Evolutionary conservation across 768 basidiomycete species (phyloP).

Genomic region (Podaxis sp.): DNA sequence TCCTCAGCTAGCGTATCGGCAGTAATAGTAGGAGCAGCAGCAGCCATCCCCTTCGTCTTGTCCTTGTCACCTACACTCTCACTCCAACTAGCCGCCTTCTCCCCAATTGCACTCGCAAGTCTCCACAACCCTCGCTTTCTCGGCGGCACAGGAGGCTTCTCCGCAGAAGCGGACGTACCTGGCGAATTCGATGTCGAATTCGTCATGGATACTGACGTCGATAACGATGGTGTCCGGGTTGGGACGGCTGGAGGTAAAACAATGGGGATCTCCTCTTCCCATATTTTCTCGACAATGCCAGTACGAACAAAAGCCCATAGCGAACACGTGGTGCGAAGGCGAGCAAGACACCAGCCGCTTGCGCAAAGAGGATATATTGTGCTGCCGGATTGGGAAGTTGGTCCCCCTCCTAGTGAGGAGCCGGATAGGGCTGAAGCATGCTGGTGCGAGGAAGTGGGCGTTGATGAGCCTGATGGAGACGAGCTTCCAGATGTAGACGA

Average conservation of each 20-base stretch:
- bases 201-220: neutral
- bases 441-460: constrained; percentile 12
- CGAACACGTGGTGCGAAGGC: constrained; percentile 83
- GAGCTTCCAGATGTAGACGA: constrained; percentile 20
- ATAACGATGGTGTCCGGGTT: constrained; percentile 10
- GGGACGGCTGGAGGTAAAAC: constrained; percentile 28
- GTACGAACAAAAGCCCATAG: constrained; percentile 87
- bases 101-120: constrained; percentile 58
- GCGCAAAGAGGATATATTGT: constrained; percentile 78
- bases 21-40: neutral
- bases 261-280: constrained; percentile 74
- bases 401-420: neutral
- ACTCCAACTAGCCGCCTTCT: constrained; percentile 56
- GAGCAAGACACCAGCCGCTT: constrained; percentile 80
- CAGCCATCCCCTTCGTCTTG: constrained; percentile 22
- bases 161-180: constrained; percentile 16
- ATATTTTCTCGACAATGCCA: constrained; percentile 78
- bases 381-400: constrained; percentile 20
- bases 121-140: constrained; percentile 64
- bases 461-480: constrained; percentile 15
- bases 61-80: constrained; percentile 35
- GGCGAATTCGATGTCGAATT: constrained; percentile 1
- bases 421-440: constrained; percentile 11
- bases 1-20: neutral
- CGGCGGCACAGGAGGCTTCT: constrained; percentile 61